Evolutionary conservation across 352 stramenopile species (phyloP), one percentile per base, ranked within the genome.

Genomic region (Phytophthora meadii): DNA sequence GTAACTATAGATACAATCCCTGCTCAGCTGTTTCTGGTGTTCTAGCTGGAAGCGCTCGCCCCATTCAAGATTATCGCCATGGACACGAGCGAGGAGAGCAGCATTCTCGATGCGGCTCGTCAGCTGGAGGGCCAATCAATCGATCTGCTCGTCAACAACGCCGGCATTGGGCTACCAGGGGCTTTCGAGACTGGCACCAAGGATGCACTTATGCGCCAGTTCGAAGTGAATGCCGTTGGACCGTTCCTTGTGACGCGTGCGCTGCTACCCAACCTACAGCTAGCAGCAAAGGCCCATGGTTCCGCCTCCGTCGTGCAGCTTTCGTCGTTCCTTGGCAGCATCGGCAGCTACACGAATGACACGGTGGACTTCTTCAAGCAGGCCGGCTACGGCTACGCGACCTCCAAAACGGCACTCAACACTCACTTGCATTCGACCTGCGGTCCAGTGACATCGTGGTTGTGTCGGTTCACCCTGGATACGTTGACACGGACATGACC

Each of bases 91-190:
- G 67, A 84, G 53, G 79, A 87, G 48, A 22, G 47, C 7, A 78
- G 69, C 4, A 76, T 85, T 6, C 5, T 65, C 2, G 37, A 64
- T 10, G 70, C 72, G 2, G 74, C 72, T 22, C 67, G 68, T 44
- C 58, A 73, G 27, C 60, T 87, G 0, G 64, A 82, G n/a, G 64
- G 70, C 24, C 71, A 76, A 9, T 27, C 66, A 3, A 75, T 90
- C 51, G 77, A 89, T 34, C 37, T 88, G 47, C 66, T 89, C 10
- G 67, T 88, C 48, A 86, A 90, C 71, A 89, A 88, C 44, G 79
- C 79, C 1, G 74, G 75, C 22, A 79, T 83, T 9, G 60, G 79
- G 34, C 42, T 65, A 19, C 54, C 63, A 63, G 45, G 6, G 17
- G 57, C 30, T 1, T 37, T 87, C 12, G 54, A 47, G 34, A 70